Evolutionary conservation across 2,329 filamentous ascomycete species (phyloP), one percentile per base, ranked within the genome.

Genomic region (Colletotrichum endophyticum): DNA sequence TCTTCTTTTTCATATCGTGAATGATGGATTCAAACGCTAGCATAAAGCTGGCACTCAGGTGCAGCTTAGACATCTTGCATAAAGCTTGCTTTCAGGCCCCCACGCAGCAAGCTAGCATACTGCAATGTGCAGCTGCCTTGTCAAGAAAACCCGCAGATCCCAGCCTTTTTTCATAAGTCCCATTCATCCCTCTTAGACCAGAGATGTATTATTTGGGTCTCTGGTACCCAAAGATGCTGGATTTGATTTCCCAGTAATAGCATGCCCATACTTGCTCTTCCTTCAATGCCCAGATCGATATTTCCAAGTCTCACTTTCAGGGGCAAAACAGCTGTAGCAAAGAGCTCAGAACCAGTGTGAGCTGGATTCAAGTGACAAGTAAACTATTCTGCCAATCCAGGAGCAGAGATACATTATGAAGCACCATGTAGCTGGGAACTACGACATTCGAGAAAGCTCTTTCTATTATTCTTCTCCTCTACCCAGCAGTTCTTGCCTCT

Each of bases 21-120:
- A 22, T 13, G 11, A 1, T 1, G 2, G 6, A 22, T 1, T 0
- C n/a, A 53, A 5, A 53, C 0, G 11, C 44, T 2, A 22, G 0
- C 11, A 53, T n/a, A 53, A 22, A 53, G n/a, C 19, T 53, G 44
- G 44, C n/a, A 49, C 1, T 0, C 0, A 49, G 6, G 3, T 53
- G 44, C n/a, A 8, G n/a, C 44, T 53, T 22, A 22, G 44, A 11
- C 11, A 13, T 22, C 1, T 22, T 53, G 44, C 11, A 53, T 22
- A 22, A 53, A 53, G 44, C 44, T 0, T 53, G 44, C 44, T 53
- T 53, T 22, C n/a, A 53, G 44, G n/a, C 12, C 1, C 6, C 16
- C 6, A 53, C 11, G 11, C n/a, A 25, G 44, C 11, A 5, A 53
- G n/a, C n/a, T 2, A 2, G n/a, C 44, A 53, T 8, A 53, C n/a